phyloP scores from a whole-genome alignment of 1,284 basidiomycete species.

The Trametes sp. region DNA sequence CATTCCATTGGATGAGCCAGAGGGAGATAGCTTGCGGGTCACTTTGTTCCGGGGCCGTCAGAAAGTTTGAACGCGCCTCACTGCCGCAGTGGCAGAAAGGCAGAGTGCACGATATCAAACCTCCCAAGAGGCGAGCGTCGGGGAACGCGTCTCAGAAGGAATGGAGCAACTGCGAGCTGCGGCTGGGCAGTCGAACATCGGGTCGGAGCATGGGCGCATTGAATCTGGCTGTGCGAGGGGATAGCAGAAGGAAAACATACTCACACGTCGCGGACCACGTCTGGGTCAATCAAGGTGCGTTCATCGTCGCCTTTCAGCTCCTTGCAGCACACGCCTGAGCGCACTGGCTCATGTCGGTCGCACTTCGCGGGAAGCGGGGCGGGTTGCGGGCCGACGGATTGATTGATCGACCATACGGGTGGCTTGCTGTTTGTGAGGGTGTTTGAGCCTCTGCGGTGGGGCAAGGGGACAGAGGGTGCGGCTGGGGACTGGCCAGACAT shows the following conservation, averaged over 20 bases:
- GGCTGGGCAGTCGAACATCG: no score
- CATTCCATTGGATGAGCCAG: constrained; percentile 10
- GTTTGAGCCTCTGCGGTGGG: constrained; percentile 36
- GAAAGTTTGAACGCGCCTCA: background rate
- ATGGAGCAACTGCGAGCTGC: no score
- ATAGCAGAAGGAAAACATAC: constrained; percentile 41
- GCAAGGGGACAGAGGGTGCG: constrained; percentile 46
- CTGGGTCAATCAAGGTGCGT: constrained; percentile 82
- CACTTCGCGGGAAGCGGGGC: constrained; percentile 67
- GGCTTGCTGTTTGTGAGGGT: constrained; percentile 45
- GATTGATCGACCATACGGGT: constrained; percentile 69
- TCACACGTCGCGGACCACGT: constrained; percentile 85
- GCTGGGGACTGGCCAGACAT: constrained; percentile 21
- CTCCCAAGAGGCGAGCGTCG: no score
- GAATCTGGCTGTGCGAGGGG: no score
- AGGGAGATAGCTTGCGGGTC: background rate
- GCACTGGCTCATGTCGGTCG: constrained; percentile 54
- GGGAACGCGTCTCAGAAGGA: no score
- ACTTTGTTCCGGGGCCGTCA: background rate
- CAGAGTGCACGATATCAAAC: background rate
- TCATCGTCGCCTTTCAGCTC: constrained; percentile 82
- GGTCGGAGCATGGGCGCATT: no score
- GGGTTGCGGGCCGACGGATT: constrained; percentile 43
- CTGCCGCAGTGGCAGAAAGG: background rate
- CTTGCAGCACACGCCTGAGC: constrained; percentile 81